Conservation (phyloP, 2,329 filamentous ascomycete species). For the Penicillium rolfsii region DNA sequence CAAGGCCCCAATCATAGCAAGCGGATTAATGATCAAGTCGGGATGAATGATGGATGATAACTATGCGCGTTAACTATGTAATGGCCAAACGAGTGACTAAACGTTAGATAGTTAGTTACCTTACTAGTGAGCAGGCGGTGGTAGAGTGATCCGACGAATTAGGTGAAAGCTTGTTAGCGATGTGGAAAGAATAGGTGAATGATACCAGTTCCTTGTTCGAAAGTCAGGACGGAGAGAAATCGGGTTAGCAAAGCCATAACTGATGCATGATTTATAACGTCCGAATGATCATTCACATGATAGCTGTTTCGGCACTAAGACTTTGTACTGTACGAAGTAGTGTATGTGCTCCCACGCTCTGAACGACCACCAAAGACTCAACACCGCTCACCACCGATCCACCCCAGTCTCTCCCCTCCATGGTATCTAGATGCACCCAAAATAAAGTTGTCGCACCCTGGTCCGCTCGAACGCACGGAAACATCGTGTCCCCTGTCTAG, state of each 20-base stretch:
- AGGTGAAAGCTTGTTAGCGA: not conserved
- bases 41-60: not conserved
- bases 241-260: not conserved
- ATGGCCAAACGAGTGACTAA: not conserved
- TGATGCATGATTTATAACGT: not conserved
- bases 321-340: not conserved
- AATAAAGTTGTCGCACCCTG: slow-evolving; percentile 33
- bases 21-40: not conserved
- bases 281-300: too few relatives aligned
- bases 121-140: not conserved
- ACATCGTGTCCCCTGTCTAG: slow-evolving; percentile 23
- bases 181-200: not conserved
- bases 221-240: too few relatives aligned
- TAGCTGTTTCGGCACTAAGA: too few relatives aligned
- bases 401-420: not conserved
- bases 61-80: not conserved
- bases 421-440: slow-evolving; percentile 8
- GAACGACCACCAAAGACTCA: not conserved
- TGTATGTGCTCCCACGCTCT: not conserved
- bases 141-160: not conserved
- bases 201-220: too few relatives aligned
- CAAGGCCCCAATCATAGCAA: not conserved
- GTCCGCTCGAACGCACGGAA: slow-evolving; percentile 20
- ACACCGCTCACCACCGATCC: not conserved
- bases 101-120: too few relatives aligned